phyloP scores from a whole-genome alignment of 768 basidiomycete species.

The Boletus bicolor region DNA sequence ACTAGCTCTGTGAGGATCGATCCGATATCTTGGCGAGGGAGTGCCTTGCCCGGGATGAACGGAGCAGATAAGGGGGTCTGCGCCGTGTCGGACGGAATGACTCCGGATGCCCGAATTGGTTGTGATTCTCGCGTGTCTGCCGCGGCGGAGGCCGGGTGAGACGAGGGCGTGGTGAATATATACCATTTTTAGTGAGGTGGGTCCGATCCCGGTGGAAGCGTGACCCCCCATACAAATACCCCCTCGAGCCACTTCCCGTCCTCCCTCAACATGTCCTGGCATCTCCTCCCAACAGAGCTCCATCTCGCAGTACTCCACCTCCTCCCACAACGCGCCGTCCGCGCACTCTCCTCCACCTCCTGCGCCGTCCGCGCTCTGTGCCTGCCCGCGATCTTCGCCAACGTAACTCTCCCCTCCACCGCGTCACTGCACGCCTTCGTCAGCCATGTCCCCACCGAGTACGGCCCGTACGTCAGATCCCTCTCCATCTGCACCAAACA shows the following conservation, averaged over 20 bases:
- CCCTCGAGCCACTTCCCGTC: no score
- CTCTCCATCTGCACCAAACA: constrained; percentile 44
- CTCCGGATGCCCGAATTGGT: constrained; percentile 13
- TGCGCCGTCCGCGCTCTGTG: constrained; percentile 50
- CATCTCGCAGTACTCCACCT: constrained; percentile 53
- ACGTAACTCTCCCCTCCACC: constrained; percentile 46
- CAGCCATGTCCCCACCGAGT: constrained; percentile 52
- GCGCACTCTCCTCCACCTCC: constrained; percentile 48
- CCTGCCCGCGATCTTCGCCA: constrained; percentile 58
- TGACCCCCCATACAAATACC: background rate
- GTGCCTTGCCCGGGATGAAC: constrained; percentile 12
- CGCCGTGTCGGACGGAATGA: constrained; percentile 27
- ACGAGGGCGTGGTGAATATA: background rate
- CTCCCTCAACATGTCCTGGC: constrained; percentile 39
- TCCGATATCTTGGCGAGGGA: no score
- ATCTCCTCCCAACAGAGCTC: constrained; percentile 62
- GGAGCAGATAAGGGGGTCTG: constrained; percentile 7
- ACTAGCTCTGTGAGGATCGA: no score
- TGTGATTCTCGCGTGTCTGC: constrained; percentile 14
- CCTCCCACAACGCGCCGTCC: constrained; percentile 44
- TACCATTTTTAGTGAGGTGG: no score
- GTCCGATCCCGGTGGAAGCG: background rate
- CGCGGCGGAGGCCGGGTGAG: background rate
- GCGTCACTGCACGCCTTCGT: constrained; percentile 51
- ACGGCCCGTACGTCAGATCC: constrained; percentile 48